Percentiles rank a stretch among this genome's conserved stretches.
phyloP scores from a whole-genome alignment of 75 land plant genomes.

The Cupressus sempervirens region DNA sequence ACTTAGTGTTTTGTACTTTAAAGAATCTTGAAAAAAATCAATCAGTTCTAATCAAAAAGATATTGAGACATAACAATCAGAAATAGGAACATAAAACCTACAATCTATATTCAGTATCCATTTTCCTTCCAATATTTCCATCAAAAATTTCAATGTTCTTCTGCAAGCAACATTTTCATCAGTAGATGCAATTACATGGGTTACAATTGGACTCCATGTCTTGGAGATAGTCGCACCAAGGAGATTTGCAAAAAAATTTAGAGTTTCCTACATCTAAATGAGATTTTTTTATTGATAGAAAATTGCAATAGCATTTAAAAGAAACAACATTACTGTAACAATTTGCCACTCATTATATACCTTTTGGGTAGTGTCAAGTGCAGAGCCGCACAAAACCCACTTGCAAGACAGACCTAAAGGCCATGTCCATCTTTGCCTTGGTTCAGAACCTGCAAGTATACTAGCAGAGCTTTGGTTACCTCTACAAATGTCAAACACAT shows the following conservation, averaged over 20 bases:
- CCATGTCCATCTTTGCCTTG: constrained; percentile 14
- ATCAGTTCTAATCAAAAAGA: background rate
- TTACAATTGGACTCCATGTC: constrained; percentile 56
- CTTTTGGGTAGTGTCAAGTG: constrained; percentile 61
- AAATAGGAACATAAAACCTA: constrained; percentile 27
- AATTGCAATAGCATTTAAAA: background rate
- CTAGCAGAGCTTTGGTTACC: background rate
- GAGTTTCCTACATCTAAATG: constrained; percentile 39
- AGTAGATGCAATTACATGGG: constrained; percentile 81
- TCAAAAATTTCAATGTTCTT: constrained; percentile 72
- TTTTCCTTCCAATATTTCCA: constrained; percentile 68
- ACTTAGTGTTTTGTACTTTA: background rate
- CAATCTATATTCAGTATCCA: constrained; percentile 75
- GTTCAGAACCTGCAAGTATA: background rate
- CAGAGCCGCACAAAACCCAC: constrained; percentile 85
- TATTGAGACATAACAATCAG: background rate
- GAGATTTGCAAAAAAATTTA: constrained; percentile 50
- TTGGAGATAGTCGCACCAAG: constrained; percentile 42
- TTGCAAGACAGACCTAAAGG: constrained; percentile 17
- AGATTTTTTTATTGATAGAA: background rate
- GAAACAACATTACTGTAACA: background rate
- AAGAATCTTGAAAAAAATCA: background rate
- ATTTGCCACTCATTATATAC: constrained; percentile 23
- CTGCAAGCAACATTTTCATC: constrained; percentile 66
- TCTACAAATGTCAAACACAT: background rate